Evolutionary conservation across 139 green algal genomes (phyloP).

Genomic region (Chlamydomonas sphaeroides): DNA sequence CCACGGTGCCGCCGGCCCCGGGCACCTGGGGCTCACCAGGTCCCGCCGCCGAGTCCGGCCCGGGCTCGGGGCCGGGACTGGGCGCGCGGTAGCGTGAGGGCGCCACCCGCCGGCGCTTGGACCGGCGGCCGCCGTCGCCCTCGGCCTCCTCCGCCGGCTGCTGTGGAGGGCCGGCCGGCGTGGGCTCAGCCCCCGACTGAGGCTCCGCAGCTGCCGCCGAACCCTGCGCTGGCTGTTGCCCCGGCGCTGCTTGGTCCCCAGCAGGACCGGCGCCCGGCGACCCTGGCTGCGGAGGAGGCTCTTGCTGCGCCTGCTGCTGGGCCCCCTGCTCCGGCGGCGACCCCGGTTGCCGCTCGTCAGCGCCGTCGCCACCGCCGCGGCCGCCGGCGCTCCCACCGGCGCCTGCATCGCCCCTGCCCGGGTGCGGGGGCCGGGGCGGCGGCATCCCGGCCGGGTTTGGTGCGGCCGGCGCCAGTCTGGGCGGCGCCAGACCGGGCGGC

Average conservation of each 20-base stretch:
- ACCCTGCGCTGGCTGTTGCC: neutral
- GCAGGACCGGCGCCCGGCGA: too few relatives aligned
- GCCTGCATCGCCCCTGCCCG: neutral
- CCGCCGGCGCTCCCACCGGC: too few relatives aligned
- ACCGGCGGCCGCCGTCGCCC: neutral
- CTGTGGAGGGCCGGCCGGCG: neutral
- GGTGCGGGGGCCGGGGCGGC: too few relatives aligned
- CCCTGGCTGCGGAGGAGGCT: too few relatives aligned
- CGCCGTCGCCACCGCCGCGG: too few relatives aligned
- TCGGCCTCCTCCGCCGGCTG: neutral
- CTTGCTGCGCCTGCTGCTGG: too few relatives aligned
- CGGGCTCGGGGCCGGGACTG: too few relatives aligned
- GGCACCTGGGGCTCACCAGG: too few relatives aligned
- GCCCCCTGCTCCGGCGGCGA: too few relatives aligned
- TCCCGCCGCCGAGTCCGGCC: neutral
- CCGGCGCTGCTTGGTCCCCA: too few relatives aligned
- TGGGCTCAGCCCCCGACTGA: neutral
- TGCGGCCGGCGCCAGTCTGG: neutral
- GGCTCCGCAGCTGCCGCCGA: neutral
- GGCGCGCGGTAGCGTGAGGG: neutral
- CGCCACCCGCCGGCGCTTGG: slow-evolving; percentile 16
- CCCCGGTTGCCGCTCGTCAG: neutral
- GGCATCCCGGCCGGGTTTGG: neutral
- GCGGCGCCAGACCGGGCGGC: neutral
- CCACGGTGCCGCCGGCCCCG: too few relatives aligned